Base-by-base conservation (phyloP, 257 asterid genomes). In the Solanum paucissectum region DNA sequence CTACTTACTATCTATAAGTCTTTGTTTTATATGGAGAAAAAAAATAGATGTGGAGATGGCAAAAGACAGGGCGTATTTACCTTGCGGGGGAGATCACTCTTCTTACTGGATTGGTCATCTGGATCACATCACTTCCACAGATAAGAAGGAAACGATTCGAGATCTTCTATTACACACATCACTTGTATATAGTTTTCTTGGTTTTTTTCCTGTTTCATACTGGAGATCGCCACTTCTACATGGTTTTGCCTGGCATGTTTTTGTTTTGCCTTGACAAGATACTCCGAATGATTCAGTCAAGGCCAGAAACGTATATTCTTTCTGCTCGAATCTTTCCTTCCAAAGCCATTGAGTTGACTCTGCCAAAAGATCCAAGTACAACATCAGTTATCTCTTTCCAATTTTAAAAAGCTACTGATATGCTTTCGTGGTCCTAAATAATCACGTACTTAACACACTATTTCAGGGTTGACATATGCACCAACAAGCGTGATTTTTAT, bases 31-130 rank as follows among this genome's bases (percentile, higher is more conserved):
- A 21, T 10, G 52, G 52, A 21, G 69, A 49, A 16, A 71, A 58
- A 83, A 87, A 88, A 84, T 94, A 95, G 99, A 94, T 96, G 92
- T 96, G 98, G 98, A 93, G 87, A 89, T 96, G 98, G 99, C 99
- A 95, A 90, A 93, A 87, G 37, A 91, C 89, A 36, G 98, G 98
- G 7, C 87, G 98, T 11, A 93, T 96, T 91, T 94, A 95, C 93
- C 98, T 94, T 72, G 98, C 98, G 0, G 99, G 99, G 83, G 98
- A 94, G 93, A 90, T 95, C 38, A 87, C 95, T 73, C 95, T 94
- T 38, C 21, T 90, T 36, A 81, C 93, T 49, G 99, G 92, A 32
- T 79, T 94, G 72, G 68, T 88, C 40, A 95, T 95, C 64, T 94
- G 92, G 91, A 91, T 95, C 90, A 93, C 99, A 18, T 92, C 98